phyloP scores from a whole-genome alignment of 192 early-diverging fungal species.

The Coemansia biformis region DNA sequence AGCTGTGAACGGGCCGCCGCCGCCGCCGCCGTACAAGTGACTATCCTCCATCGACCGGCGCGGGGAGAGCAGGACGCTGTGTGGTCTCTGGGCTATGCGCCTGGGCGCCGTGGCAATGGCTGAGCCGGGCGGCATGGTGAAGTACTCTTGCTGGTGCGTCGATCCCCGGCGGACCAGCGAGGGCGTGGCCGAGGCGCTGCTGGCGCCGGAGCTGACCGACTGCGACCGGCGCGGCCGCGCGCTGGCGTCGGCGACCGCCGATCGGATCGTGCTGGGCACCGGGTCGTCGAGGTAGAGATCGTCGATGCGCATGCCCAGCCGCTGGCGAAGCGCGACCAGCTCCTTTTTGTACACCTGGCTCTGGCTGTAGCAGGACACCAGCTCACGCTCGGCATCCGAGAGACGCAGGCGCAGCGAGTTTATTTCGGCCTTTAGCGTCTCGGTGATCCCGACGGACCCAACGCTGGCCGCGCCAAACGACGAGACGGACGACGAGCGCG shows the following conservation, averaged over 20 bases:
- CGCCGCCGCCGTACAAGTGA: constrained; percentile 15
- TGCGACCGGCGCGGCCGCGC: constrained; percentile 46
- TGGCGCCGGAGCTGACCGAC: constrained; percentile 47
- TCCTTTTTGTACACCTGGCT: constrained; percentile 55
- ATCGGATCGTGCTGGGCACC: constrained; percentile 36
- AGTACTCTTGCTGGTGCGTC: constrained; percentile 39
- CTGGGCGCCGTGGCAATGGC: constrained; percentile 12
- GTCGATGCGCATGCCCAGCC: constrained; percentile 50
- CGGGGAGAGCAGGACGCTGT: constrained; percentile 48
- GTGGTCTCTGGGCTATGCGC: constrained; percentile 39
- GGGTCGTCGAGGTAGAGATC: constrained; percentile 51
- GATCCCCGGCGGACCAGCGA: constrained; percentile 31
- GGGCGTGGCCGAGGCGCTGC: constrained; percentile 38
- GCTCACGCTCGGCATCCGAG: constrained; percentile 48
- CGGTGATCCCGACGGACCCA: constrained; percentile 41
- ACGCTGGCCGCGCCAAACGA: constrained; percentile 45
- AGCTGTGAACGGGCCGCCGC: not conserved
- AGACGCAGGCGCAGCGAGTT: constrained; percentile 49
- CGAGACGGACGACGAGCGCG: constrained; percentile 47
- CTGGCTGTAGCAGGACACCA: constrained; percentile 49
- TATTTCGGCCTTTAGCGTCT: constrained; percentile 51
- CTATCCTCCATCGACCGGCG: constrained; percentile 50
- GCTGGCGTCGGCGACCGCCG: constrained; percentile 10
- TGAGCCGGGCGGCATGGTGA: constrained; percentile 4
- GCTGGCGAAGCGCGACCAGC: constrained; percentile 47